Evolutionary conservation across 495 filamentous ascomycete genomes (phyloP).

Genomic region (Annulohypoxylon nitens): DNA sequence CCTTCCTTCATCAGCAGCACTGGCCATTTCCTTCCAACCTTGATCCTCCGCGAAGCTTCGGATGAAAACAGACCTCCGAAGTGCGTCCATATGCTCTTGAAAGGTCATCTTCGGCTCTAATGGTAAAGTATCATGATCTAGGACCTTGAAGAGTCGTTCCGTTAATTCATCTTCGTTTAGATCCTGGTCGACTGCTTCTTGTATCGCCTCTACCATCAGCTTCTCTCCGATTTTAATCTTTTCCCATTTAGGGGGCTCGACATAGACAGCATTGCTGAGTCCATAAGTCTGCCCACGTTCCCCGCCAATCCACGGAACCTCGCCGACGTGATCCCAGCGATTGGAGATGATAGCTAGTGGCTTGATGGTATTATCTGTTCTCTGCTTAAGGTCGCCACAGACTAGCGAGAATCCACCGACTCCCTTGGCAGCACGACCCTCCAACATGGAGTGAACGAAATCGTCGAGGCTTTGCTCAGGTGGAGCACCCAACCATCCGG

Average conservation of each 20-base stretch:
- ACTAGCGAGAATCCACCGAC: constrained; percentile 95
- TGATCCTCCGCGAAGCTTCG: constrained; percentile 73
- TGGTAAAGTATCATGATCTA: constrained; percentile 81
- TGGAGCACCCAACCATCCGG: constrained; percentile 78
- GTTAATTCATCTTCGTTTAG: constrained; percentile 74
- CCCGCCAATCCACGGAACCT: constrained; percentile 77
- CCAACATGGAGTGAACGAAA: constrained; percentile 79
- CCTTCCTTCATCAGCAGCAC: constrained; percentile 66
- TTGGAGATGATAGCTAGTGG: constrained; percentile 91
- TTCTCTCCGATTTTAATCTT: constrained; percentile 76
- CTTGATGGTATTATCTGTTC: constrained; percentile 62
- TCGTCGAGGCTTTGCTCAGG: constrained; percentile 63
- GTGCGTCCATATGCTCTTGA: constrained; percentile 75
- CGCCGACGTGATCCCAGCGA: constrained; percentile 73
- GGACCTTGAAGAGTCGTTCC: constrained; percentile 74
- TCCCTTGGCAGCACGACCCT: constrained; percentile 72
- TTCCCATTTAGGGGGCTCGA: constrained; percentile 77
- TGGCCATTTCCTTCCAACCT: constrained; percentile 61
- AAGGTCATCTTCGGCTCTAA: constrained; percentile 68
- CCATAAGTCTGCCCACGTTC: constrained; percentile 75
- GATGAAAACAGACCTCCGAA: constrained; percentile 87
- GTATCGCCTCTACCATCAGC: constrained; percentile 58
- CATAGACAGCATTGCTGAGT: constrained; percentile 87
- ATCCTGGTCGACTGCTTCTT: constrained; percentile 58
- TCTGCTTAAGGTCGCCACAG: constrained; percentile 78